These are phyloP conservation scores for Luffa acutangula DNA, from an alignment of 306 rosid genomes.

Conservation along the genomic window DNA sequence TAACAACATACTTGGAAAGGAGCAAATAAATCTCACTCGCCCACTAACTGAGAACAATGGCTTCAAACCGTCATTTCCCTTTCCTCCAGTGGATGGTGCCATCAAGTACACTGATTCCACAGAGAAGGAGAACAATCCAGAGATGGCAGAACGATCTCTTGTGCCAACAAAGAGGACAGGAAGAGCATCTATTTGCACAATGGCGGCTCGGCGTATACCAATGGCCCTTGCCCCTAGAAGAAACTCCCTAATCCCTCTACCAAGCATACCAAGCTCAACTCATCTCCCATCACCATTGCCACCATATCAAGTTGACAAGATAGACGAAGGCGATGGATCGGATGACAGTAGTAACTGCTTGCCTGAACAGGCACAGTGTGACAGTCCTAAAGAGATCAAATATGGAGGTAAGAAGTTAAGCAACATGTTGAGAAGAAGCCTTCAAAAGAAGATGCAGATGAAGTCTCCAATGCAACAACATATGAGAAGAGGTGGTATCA, in stretches of 20 bases:
- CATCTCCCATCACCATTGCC: conserved; percentile 39
- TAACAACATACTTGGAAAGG: conserved; percentile 24
- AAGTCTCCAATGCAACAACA: conserved; percentile 70
- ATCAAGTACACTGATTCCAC: conserved; percentile 37
- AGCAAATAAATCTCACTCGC: conserved; percentile 33
- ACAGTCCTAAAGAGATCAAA: conserved; percentile 63
- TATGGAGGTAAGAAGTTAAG: conserved; percentile 53
- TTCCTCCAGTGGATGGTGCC: conserved; percentile 35
- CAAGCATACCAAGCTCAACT: conserved; percentile 31
- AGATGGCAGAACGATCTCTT: conserved; percentile 33
- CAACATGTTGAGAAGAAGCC: conserved; percentile 60
- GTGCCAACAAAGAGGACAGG: conserved; percentile 58
- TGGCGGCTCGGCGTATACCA: conserved; percentile 37
- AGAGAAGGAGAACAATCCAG: conserved; percentile 88
- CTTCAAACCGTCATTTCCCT: conserved; percentile 31
- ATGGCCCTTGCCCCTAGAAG: conserved; percentile 53
- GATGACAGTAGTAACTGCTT: conserved; percentile 31
- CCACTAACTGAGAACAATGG: conserved; percentile 54
- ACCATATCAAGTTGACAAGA: conserved; percentile 29
- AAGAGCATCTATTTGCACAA: conserved; percentile 63
- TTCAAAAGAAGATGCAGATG: conserved; percentile 45
- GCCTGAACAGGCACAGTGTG: conserved; percentile 37
- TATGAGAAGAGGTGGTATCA: conserved; percentile 63
- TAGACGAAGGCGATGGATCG: conserved; percentile 31
- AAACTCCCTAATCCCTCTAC: conserved; percentile 79